Conservation (phyloP, 257 asterid genomes). For the Rubia yunnanensis region DNA sequence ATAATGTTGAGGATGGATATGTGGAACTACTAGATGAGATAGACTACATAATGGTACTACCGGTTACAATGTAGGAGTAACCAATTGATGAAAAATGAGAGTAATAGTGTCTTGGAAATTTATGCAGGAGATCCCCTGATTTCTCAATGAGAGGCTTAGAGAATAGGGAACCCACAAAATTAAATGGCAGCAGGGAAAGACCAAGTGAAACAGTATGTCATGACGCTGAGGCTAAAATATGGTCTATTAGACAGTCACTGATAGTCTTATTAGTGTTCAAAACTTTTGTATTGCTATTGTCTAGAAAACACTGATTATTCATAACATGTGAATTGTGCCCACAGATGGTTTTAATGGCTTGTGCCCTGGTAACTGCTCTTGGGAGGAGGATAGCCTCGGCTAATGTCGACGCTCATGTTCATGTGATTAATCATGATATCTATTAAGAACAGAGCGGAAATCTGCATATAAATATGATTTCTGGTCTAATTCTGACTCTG, state of each 20-base stretch:
- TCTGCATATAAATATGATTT: neutral
- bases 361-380: neutral
- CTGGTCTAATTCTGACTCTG: neutral
- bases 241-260: neutral
- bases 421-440: neutral
- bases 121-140: no score
- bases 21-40: neutral
- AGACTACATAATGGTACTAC: neutral
- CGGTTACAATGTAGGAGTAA: no score
- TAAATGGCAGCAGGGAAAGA: neutral
- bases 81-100: neutral
- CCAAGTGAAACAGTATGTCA: neutral
- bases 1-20: neutral
- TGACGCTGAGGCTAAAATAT: neutral
- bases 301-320: neutral
- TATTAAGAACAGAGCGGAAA: neutral
- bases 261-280: no score
- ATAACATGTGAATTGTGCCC: neutral
- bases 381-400: neutral
- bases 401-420: neutral
- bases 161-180: neutral
- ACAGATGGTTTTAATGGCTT: neutral
- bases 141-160: neutral
- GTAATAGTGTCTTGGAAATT: no score
- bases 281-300: neutral